These are phyloP conservation scores for Cyclocybe aegerita DNA, from an alignment of 768 basidiomycete genomes.

Conservation along the genomic window DNA sequence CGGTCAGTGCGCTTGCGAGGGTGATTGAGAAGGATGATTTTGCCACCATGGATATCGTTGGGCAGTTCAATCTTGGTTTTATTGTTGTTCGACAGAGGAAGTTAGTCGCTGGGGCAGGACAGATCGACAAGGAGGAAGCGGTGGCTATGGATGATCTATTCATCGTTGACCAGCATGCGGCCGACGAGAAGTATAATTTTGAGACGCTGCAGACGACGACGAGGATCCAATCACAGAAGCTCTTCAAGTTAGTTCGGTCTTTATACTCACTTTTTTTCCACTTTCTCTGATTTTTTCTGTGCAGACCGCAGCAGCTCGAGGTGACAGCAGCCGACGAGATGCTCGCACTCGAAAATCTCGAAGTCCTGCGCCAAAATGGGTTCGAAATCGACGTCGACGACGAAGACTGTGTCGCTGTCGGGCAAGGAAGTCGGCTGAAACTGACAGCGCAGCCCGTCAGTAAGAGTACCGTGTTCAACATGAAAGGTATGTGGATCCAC, in stretches of 20 bases:
- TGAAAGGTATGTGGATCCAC: conserved; percentile 58
- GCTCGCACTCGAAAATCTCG: conserved; percentile 81
- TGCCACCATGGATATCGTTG: conserved; percentile 75
- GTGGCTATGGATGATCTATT: conserved; percentile 80
- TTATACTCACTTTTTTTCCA: not conserved
- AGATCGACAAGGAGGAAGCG: conserved; percentile 7
- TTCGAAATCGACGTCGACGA: conserved; percentile 76
- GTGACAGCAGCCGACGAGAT: conserved; percentile 90
- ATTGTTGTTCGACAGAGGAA: conserved; percentile 75
- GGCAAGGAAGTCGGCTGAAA: conserved; percentile 46
- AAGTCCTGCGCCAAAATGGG: conserved; percentile 83
- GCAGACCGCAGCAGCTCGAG: conserved; percentile 74
- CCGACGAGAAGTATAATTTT: conserved; percentile 99
- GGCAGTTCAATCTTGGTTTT: conserved; percentile 97
- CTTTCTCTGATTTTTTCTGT: conserved; percentile 2
- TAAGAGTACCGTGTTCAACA: conserved; percentile 86
- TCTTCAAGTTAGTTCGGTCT: conserved; percentile 63
- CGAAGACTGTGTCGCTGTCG: conserved; percentile 30
- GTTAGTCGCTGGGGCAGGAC: not conserved
- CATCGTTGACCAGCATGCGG: conserved; percentile 96
- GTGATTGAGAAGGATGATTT: conserved; percentile 91
- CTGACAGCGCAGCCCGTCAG: conserved; percentile 87
- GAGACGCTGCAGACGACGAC: conserved; percentile 93
- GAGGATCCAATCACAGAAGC: conserved; percentile 79
- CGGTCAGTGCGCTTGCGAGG: conserved; percentile 71